phyloP scores from a whole-genome alignment of 1,284 basidiomycete genomes.

The Leccinum griseonigrum region DNA sequence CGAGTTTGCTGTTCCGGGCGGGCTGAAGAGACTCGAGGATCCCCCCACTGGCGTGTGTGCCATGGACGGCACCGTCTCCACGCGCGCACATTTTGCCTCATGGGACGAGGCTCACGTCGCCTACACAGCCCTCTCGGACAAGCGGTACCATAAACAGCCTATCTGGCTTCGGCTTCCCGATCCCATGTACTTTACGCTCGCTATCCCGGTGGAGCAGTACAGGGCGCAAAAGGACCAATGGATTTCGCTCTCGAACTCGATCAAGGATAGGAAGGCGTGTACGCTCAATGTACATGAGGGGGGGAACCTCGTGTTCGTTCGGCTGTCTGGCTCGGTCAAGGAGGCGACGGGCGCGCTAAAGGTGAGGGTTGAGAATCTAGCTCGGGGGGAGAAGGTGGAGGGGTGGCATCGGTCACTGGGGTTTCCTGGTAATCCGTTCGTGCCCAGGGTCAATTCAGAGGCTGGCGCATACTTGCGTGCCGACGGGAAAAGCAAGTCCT shows the following conservation, averaged over 20 bases:
- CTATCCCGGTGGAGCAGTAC: slow-evolving; percentile 47
- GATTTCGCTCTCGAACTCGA: slow-evolving; percentile 39
- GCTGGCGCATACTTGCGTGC: slow-evolving; percentile 42
- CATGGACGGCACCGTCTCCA: slow-evolving; percentile 29
- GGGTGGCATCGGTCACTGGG: slow-evolving; percentile 48
- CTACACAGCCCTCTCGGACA: slow-evolving; percentile 29
- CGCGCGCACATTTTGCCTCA: slow-evolving; percentile 42
- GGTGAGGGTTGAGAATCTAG: slow-evolving; percentile 54
- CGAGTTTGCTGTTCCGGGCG: slow-evolving; percentile 16
- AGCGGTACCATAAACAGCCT: slow-evolving; percentile 31
- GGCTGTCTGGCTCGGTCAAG: slow-evolving; percentile 38
- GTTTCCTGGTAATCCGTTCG: slow-evolving; percentile 31
- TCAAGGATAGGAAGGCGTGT: slow-evolving; percentile 33
- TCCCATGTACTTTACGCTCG: slow-evolving; percentile 46
- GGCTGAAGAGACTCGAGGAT: slow-evolving; percentile 19
- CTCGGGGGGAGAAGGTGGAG: slow-evolving; percentile 46
- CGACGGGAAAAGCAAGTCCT: slow-evolving; percentile 40
- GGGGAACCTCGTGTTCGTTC: slow-evolving; percentile 25
- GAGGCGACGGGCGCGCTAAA: slow-evolving; percentile 53
- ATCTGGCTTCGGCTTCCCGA: slow-evolving; percentile 40
- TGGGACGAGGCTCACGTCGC: slow-evolving; percentile 47
- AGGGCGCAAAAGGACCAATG: slow-evolving; percentile 47
- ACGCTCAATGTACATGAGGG: slow-evolving; percentile 22
- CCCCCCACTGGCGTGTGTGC: slow-evolving; percentile 14
- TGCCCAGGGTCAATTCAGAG: slow-evolving; percentile 32